Conservation (phyloP, 306 rosid genomes). For the Coriaria nepalensis region DNA sequence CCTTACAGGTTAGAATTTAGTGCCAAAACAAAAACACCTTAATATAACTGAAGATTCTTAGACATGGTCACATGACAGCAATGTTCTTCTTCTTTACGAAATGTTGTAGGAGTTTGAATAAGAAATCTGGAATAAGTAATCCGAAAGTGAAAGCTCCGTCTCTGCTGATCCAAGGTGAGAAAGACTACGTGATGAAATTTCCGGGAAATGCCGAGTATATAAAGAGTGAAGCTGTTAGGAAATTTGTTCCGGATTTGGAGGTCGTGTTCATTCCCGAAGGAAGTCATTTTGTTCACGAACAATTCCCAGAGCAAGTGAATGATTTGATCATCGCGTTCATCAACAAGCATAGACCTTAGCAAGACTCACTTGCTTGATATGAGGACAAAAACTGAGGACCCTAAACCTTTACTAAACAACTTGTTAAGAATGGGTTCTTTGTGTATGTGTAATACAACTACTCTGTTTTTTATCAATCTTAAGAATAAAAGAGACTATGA, state of each 20-base stretch:
- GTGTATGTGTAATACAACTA: no score
- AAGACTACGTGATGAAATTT: slow-evolving; percentile 29
- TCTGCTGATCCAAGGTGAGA: slow-evolving; percentile 39
- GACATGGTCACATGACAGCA: no score
- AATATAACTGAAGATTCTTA: not conserved
- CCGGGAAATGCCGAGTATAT: slow-evolving; percentile 30
- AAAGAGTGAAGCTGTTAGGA: slow-evolving; percentile 26
- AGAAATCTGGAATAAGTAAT: slow-evolving; percentile 25
- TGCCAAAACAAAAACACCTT: not conserved
- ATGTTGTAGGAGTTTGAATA: slow-evolving; percentile 9
- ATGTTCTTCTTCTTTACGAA: not conserved
- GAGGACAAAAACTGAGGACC: no score
- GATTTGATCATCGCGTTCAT: slow-evolving; percentile 31
- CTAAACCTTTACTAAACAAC: no score
- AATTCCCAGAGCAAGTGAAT: slow-evolving; percentile 43
- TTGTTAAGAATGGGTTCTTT: no score
- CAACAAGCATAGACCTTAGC: slow-evolving; percentile 13
- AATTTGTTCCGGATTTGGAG: slow-evolving; percentile 38
- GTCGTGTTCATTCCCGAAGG: slow-evolving; percentile 31
- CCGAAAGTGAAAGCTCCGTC: slow-evolving; percentile 30
- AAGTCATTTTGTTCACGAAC: slow-evolving; percentile 43
- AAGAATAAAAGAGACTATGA: no score
- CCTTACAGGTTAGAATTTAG: slow-evolving; percentile 29
- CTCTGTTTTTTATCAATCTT: no score
- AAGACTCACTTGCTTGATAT: no score